Percentiles rank a stretch among this genome's conserved stretches.
Conservation (phyloP, 164 flowering plant genomes). For the Nymphaea colorata region DNA sequence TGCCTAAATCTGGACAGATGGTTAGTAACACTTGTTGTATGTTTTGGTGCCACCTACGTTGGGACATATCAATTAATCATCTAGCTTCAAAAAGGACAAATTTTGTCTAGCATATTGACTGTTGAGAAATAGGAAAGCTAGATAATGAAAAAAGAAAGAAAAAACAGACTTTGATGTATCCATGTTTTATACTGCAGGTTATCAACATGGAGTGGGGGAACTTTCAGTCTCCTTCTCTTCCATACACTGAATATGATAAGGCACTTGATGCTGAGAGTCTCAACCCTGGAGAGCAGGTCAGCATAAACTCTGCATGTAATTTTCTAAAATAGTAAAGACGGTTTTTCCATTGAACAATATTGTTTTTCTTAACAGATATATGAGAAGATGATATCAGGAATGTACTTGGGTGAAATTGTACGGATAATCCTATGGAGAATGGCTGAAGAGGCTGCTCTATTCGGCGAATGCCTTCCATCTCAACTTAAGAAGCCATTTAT, state of each 20-base stretch:
- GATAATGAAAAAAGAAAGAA: not conserved
- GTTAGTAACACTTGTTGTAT: constrained; percentile 24
- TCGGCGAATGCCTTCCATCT: constrained; percentile 79
- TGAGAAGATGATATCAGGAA: constrained; percentile 92
- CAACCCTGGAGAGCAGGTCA: constrained; percentile 88
- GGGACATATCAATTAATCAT: too few relatives aligned
- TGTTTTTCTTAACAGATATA: constrained; percentile 43
- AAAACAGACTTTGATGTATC: not conserved
- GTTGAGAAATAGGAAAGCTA: not conserved
- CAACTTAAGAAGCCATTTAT: constrained; percentile 59
- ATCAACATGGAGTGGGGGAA: constrained; percentile 99
- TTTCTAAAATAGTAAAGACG: not conserved
- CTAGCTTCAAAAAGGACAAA: too few relatives aligned
- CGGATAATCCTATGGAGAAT: constrained; percentile 61
- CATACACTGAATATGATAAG: constrained; percentile 75
- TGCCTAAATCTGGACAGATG: constrained; percentile 92
- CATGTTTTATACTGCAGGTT: constrained; percentile 32
- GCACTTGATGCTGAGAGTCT: constrained; percentile 72
- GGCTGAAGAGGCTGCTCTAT: constrained; percentile 92
- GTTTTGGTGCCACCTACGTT: not conserved
- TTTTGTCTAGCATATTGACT: too few relatives aligned
- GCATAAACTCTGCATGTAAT: not conserved
- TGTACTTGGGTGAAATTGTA: constrained; percentile 93
- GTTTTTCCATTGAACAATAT: not conserved
- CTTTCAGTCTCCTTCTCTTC: constrained; percentile 83